Conservation (phyloP, 495 filamentous ascomycete species). For the Paragyromitra xinjiangensis region DNA sequence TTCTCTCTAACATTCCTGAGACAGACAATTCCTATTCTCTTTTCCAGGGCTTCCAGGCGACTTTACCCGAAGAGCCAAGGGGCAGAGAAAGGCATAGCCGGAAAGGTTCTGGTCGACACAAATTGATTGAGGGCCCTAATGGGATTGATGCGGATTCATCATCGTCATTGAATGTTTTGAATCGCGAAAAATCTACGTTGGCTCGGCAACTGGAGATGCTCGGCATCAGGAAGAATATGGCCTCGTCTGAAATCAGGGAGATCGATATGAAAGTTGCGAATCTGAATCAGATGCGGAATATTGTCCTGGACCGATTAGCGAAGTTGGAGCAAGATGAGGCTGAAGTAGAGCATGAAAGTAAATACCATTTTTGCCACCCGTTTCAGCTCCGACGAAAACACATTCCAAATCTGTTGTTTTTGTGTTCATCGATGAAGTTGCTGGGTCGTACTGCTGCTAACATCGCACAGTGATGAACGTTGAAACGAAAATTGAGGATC, state of each 20-base stretch:
- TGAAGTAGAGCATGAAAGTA: slow-evolving; percentile 86
- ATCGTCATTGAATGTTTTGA: slow-evolving; percentile 73
- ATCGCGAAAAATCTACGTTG: slow-evolving; percentile 77
- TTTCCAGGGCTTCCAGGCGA: slow-evolving; percentile 95
- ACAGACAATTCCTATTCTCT: slow-evolving; percentile 85
- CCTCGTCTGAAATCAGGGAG: slow-evolving; percentile 91
- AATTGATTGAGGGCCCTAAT: slow-evolving; percentile 60
- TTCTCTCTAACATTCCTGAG: slow-evolving; percentile 86
- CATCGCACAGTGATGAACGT: slow-evolving; percentile 73
- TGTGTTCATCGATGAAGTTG: slow-evolving; percentile 15
- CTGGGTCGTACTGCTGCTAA: slow-evolving; percentile 51
- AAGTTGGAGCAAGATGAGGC: slow-evolving; percentile 91
- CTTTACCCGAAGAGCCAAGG: slow-evolving; percentile 73
- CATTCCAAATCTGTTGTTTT: background rate
- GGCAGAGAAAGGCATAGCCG: slow-evolving; percentile 75
- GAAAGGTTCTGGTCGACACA: slow-evolving; percentile 63
- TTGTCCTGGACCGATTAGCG: slow-evolving; percentile 88
- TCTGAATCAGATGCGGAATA: slow-evolving; percentile 89
- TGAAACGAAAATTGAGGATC: slow-evolving; percentile 84
- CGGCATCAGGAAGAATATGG: slow-evolving; percentile 94
- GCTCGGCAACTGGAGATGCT: slow-evolving; percentile 90
- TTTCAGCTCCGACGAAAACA: background rate
- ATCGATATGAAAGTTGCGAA: slow-evolving; percentile 98
- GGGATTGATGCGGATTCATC: slow-evolving; percentile 65
- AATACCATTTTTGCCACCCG: slow-evolving; percentile 52